A percentile compares a stretch with the other conserved stretches of the same genome.
Evolutionary conservation across 257 asterid genomes (phyloP).

Genomic region (Petunia secreta): DNA sequence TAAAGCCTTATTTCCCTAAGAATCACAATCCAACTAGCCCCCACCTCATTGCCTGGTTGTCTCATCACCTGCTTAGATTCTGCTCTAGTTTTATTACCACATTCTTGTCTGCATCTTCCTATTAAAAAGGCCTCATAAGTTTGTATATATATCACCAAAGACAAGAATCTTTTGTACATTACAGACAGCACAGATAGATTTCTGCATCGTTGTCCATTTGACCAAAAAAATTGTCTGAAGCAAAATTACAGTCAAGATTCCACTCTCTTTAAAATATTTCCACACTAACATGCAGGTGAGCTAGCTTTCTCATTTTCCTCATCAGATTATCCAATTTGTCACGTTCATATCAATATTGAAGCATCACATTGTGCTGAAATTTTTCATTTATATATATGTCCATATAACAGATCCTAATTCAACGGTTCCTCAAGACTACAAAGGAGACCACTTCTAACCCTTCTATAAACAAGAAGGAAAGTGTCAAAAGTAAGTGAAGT

Average conservation of each 20-base stretch:
- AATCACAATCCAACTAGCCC: neutral
- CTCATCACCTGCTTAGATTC: conserved; percentile 34
- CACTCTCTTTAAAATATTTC: conserved; percentile 31
- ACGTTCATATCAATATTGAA: neutral
- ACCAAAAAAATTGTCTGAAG: conserved; percentile 47
- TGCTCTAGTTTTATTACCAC: neutral
- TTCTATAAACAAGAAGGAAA: conserved; percentile 24
- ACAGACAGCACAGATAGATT: conserved; percentile 68
- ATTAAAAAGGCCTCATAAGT: neutral
- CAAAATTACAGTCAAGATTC: conserved; percentile 3
- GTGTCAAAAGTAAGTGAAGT: conserved; percentile 1
- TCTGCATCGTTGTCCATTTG: conserved; percentile 56
- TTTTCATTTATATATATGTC: conserved; percentile 30
- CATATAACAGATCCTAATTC: conserved; percentile 48
- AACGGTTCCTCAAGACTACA: conserved; percentile 50
- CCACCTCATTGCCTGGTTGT: conserved; percentile 49
- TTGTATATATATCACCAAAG: neutral
- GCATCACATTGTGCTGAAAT: conserved; percentile 23
- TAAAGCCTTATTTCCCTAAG: neutral
- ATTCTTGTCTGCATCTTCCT: conserved; percentile 37
- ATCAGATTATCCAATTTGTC: conserved; percentile 16
- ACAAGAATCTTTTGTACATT: conserved; percentile 23
- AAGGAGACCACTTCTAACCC: conserved; percentile 30
- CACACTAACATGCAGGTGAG: conserved; percentile 73
- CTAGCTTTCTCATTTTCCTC: conserved; percentile 39